Conservation (phyloP, 345 rosid species). For the Euphorbia peplus region DNA sequence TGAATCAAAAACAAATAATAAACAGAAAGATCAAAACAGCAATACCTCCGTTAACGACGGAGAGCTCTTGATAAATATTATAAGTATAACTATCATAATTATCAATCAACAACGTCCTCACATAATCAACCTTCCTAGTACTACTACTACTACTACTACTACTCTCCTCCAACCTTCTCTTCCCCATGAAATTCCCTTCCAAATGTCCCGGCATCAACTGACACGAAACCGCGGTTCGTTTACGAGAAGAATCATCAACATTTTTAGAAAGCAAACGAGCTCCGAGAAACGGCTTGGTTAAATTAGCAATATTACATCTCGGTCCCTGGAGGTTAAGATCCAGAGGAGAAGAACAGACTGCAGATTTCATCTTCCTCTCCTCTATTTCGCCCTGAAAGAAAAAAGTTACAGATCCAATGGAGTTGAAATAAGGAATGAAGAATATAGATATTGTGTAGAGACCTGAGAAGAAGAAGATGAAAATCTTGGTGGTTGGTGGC, state of each 20-base stretch:
- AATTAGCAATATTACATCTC: constrained; percentile 21
- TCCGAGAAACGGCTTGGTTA: constrained; percentile 30
- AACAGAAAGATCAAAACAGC: background rate
- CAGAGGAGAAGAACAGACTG: constrained; percentile 36
- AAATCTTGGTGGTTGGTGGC: background rate
- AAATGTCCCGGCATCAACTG: constrained; percentile 46
- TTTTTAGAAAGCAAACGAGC: constrained; percentile 27
- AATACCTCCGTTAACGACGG: constrained; percentile 83
- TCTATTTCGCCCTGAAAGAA: background rate
- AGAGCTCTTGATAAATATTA: constrained; percentile 80
- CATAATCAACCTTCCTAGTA: constrained; percentile 51
- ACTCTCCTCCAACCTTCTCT: constrained; percentile 38
- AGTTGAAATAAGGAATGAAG: background rate
- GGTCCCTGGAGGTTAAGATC: constrained; percentile 38
- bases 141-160: too few species aligned
- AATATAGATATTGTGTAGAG: background rate
- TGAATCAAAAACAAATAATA: too few species aligned
- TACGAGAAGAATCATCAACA: constrained; percentile 24
- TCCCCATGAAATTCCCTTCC: constrained; percentile 51
- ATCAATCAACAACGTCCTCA: constrained; percentile 87
- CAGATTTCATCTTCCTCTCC: constrained; percentile 31
- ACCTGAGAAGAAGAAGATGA: background rate
- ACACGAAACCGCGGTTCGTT: constrained; percentile 33
- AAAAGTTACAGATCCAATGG: background rate
- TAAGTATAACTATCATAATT: constrained; percentile 95